A percentile compares a stretch with the other conserved stretches of the same genome.
Evolutionary conservation across 2,329 filamentous ascomycete genomes (phyloP).

Genomic region (Chaetothyriales sp.): DNA sequence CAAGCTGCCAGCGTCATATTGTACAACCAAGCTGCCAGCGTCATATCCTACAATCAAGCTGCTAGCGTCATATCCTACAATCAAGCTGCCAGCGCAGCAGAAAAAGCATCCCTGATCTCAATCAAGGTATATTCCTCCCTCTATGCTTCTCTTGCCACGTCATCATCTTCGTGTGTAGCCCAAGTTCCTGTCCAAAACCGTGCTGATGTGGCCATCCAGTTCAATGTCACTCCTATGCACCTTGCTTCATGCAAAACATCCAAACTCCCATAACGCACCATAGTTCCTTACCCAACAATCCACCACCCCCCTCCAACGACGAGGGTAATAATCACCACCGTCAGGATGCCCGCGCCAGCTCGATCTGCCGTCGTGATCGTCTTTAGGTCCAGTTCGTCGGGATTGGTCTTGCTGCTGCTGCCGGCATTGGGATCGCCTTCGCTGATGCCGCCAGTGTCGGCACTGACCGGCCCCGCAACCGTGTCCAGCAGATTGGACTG

Average conservation of each 20-base stretch:
- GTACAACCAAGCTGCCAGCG: no score
- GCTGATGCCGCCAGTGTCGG: conserved; percentile 46
- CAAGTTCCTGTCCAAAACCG: background rate
- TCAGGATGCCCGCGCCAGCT: conserved; percentile 26
- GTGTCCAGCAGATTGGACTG: conserved; percentile 39
- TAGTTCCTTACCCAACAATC: conserved; percentile 11
- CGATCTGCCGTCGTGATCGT: conserved; percentile 24
- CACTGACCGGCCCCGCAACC: conserved; percentile 30
- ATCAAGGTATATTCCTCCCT: background rate
- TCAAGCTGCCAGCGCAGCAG: background rate
- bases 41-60: no score
- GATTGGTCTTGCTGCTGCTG: conserved; percentile 14
- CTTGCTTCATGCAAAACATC: background rate
- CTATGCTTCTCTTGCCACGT: background rate
- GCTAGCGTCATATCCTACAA: no score
- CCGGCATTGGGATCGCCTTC: conserved; percentile 33
- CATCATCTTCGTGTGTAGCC: background rate
- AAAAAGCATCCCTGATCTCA: background rate
- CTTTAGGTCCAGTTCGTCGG: conserved; percentile 11
- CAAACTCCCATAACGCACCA: background rate
- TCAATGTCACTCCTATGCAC: background rate
- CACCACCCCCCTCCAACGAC: conserved; percentile 18
- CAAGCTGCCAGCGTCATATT: no score
- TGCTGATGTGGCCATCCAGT: background rate
- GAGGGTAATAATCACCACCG: conserved; percentile 15